These are phyloP conservation scores for Paradendryphiella salina DNA, from an alignment of 2,329 filamentous ascomycete genomes.

Conservation along the genomic window DNA sequence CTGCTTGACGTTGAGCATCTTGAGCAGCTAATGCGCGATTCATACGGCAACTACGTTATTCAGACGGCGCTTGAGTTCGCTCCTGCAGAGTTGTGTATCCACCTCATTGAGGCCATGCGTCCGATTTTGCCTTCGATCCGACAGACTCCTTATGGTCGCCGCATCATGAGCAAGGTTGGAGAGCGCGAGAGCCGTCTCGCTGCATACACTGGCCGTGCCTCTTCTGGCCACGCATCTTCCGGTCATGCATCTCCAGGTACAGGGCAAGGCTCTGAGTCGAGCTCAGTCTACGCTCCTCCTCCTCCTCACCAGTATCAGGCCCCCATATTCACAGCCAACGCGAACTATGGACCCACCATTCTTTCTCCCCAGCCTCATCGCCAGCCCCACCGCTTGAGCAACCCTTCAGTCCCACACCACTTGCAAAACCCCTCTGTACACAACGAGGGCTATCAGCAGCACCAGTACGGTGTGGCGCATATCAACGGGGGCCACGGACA, in stretches of 20 bases:
- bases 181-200: constrained; percentile 54
- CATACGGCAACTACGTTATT: constrained; percentile 96
- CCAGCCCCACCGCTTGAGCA: constrained; percentile 44
- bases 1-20: constrained; percentile 75
- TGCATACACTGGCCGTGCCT: constrained; percentile 35
- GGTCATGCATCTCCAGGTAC: constrained; percentile 36
- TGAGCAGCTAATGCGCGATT: constrained; percentile 86
- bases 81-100: constrained; percentile 44
- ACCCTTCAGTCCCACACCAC: constrained; percentile 43
- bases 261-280: constrained; percentile 30
- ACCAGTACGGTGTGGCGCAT: constrained; percentile 39
- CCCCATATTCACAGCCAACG: constrained; percentile 44
- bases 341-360: constrained; percentile 44
- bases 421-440: constrained; percentile 45
- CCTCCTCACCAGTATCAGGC: constrained; percentile 19
- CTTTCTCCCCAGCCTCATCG: constrained; percentile 43
- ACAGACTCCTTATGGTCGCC: constrained; percentile 89
- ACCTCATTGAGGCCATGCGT: constrained; percentile 81
- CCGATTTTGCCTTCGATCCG: constrained; percentile 83
- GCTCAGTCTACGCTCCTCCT: constrained; percentile 22
- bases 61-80: constrained; percentile 71
- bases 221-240: constrained; percentile 28
- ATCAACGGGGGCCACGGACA: constrained; percentile 8
- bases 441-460: constrained; percentile 48
- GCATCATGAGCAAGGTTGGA: constrained; percentile 85